Conservation (phyloP, 371 early-diverging fungal genomes). For the Phascolomyces articulosus region DNA sequence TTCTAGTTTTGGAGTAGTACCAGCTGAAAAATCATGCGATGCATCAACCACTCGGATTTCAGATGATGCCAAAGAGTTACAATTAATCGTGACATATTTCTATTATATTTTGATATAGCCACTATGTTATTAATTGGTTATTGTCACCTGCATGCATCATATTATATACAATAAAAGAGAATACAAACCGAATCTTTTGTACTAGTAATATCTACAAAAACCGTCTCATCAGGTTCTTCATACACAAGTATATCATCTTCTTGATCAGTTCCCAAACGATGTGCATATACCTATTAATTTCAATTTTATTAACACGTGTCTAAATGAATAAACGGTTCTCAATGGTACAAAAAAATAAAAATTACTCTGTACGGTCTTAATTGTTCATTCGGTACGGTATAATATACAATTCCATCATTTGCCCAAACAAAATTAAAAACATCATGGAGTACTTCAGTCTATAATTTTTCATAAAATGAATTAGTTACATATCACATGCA, state of each 20-base stretch:
- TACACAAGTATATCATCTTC: constrained; percentile 65
- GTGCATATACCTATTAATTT: constrained; percentile 54
- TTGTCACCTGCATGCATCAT: no score
- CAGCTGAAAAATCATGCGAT: constrained; percentile 41
- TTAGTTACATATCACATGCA: no score
- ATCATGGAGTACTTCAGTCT: constrained; percentile 62
- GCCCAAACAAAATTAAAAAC: constrained; percentile 88
- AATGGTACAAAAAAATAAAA: background rate
- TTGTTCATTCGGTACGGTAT: constrained; percentile 75
- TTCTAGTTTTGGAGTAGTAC: constrained; percentile 29
- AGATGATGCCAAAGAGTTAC: constrained; percentile 76
- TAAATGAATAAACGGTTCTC: no score
- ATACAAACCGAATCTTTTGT: constrained; percentile 73
- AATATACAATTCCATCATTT: constrained; percentile 64
- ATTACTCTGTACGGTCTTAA: constrained; percentile 70
- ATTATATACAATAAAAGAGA: no score
- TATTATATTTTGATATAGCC: constrained; percentile 10
- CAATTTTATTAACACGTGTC: no score
- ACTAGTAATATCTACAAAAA: constrained; percentile 80
- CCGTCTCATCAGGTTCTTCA: constrained; percentile 67
- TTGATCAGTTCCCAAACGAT: constrained; percentile 58
- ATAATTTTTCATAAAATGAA: no score
- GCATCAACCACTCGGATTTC: constrained; percentile 69
- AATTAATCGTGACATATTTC: constrained; percentile 74
- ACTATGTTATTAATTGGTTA: no score